Percentiles rank a stretch among this genome's conserved stretches.
Conservation (phyloP, 345 rosid genomes). For the Psidium guajava region DNA sequence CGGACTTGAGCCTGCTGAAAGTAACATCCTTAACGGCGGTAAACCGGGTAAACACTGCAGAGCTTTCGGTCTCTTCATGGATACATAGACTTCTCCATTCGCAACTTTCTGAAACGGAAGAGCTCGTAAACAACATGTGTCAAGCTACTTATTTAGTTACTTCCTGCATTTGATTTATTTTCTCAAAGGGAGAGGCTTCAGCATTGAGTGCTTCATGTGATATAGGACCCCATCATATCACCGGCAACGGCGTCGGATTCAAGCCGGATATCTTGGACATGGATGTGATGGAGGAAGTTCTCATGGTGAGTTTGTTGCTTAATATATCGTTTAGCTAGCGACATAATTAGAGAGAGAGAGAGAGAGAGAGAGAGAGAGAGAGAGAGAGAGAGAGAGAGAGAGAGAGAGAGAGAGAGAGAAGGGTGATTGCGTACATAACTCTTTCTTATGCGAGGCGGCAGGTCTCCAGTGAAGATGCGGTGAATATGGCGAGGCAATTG, state of each 20-base stretch:
- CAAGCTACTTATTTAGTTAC: not conserved
- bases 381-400: not conserved
- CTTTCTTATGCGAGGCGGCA: conserved; percentile 6
- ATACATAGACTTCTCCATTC: not conserved
- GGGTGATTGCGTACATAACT: not conserved
- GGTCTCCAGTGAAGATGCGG: conserved; percentile 89
- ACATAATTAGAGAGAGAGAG: not conserved
- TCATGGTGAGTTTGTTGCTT: conserved; percentile 36
- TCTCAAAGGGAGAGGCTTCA: not conserved
- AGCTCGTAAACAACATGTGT: not conserved
- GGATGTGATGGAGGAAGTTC: conserved; percentile 90
- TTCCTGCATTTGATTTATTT: not conserved
- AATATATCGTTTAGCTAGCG: not conserved
- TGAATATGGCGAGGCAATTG: conserved; percentile 87
- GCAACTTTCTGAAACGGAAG: not conserved
- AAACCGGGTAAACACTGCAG: conserved; percentile 53
- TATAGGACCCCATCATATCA: conserved; percentile 90
- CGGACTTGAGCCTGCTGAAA: conserved; percentile 98
- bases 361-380: no score
- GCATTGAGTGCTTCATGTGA: not conserved
- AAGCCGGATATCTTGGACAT: conserved; percentile 91
- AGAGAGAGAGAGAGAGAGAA: no score
- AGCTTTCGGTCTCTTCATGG: not conserved
- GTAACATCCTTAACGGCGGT: conserved; percentile 88
- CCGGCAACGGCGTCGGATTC: conserved; percentile 96